Evolutionary conservation across 2,329 filamentous ascomycete species (phyloP), one percentile per base, ranked within the genome.

Genomic region (Fusarium compactum): DNA sequence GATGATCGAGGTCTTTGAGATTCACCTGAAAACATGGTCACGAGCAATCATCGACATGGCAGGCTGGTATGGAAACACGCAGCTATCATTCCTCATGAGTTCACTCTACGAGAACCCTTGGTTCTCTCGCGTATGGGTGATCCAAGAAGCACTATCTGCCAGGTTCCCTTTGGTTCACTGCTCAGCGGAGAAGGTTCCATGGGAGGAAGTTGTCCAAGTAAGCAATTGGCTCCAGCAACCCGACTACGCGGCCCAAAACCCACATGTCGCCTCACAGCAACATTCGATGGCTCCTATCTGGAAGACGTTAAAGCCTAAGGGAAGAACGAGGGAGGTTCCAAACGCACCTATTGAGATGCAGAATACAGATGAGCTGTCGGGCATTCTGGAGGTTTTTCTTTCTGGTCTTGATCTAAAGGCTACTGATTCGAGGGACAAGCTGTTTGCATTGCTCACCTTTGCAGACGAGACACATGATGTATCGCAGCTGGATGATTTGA

Each of bases 371-470:
- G 52, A 68, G 5, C 5, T 65, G 0, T 71, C 63, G 0, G 55
- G 59, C 7, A 72, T 72, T 3, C 22, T 62, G 1, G 69, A 72
- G 5, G 47, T 72, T 0, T 70, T 72, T 1, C 47, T 72, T 6
- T 62, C 67, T 0, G 69, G 70, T 3, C 9, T 72, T 1, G 70
- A 72, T n/a, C 60, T 72, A 0, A 72, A 72, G 1, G 62, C 70
- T 0, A 72, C 70, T 0, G 70, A 72, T 38, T 46, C 70, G 16
- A 44, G 70, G 0, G 70, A 72, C 6, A 70, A 70, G 14, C 41
- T 72, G 0, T 72, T 70, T 30, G 69, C 70, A 2, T 9, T 72
- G 0, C 69, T 72, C 2, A 65, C 69, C 0, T 72, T 72, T 50
- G 70, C 66, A 0, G 54, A 70, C 0, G 70, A 72, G 22, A 72